phyloP scores from a whole-genome alignment of 768 basidiomycete genomes.

The Lentinula lateritia region DNA sequence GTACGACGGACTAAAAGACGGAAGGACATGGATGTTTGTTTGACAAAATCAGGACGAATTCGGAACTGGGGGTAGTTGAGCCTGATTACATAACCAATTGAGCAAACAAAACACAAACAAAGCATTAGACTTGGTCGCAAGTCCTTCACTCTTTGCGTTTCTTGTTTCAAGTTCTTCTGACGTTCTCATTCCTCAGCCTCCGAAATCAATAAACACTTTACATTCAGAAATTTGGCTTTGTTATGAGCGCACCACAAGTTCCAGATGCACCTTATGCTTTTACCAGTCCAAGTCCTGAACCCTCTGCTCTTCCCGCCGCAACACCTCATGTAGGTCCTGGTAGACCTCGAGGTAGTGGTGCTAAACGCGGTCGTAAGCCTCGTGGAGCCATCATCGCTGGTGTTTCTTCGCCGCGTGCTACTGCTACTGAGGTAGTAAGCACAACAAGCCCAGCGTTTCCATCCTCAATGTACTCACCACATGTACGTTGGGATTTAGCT shows the following conservation, averaged over 20 bases:
- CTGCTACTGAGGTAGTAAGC: conserved; percentile 21
- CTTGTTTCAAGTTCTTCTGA: too few species aligned
- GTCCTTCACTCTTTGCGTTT: too few species aligned
- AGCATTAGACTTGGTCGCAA: too few species aligned
- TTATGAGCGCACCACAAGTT: neutral
- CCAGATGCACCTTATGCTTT: conserved; percentile 6
- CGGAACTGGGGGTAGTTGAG: too few species aligned
- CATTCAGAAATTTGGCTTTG: neutral
- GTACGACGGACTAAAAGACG: conserved; percentile 43
- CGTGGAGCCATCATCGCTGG: conserved; percentile 23
- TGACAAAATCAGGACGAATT: neutral
- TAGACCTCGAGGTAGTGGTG: conserved; percentile 17
- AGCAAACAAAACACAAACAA: neutral
- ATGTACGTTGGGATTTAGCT: conserved; percentile 33
- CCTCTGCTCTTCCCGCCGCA: neutral
- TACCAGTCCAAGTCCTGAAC: conserved; percentile 3
- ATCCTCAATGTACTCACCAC: conserved; percentile 24
- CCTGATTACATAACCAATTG: too few species aligned
- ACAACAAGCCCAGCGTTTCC: conserved; percentile 10
- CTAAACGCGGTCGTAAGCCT: conserved; percentile 45
- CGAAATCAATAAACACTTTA: too few species aligned
- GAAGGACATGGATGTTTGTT: conserved; percentile 36
- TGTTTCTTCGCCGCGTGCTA: conserved; percentile 18
- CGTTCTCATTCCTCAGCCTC: too few species aligned
- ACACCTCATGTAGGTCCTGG: neutral